Conservation (phyloP, 768 basidiomycete species). For the Amylocystis lapponica region DNA sequence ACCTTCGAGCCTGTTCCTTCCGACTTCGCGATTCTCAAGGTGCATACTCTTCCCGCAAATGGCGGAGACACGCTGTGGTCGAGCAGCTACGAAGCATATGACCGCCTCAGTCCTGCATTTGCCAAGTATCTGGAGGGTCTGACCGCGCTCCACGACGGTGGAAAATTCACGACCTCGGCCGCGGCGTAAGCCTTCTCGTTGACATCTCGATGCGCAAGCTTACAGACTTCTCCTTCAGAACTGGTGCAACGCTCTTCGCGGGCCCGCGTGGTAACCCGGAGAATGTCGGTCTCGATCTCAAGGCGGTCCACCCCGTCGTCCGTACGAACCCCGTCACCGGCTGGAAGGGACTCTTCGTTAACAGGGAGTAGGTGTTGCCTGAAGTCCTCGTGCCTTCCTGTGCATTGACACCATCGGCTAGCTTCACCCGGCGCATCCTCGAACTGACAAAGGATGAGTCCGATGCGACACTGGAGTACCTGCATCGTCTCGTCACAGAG, state of each 20-base stretch:
- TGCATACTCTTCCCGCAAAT: slow-evolving; percentile 28
- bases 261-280: slow-evolving; percentile 46
- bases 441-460: slow-evolving; percentile 51
- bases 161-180: slow-evolving; percentile 29
- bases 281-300: slow-evolving; percentile 43
- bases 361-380: too few relatives aligned
- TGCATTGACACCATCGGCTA: slow-evolving; percentile 10
- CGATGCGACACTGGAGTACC: slow-evolving; percentile 40
- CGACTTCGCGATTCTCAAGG: slow-evolving; percentile 46
- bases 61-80: slow-evolving; percentile 36
- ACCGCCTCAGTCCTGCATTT: slow-evolving; percentile 51
- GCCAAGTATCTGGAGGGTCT: slow-evolving; percentile 52
- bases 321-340: slow-evolving; percentile 57
- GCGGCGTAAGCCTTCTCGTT: slow-evolving; percentile 31
- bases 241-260: slow-evolving; percentile 25
- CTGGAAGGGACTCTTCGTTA: slow-evolving; percentile 52
- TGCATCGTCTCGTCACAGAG: slow-evolving; percentile 45
- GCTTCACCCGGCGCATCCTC: slow-evolving; percentile 51
- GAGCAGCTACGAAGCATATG: slow-evolving; percentile 56
- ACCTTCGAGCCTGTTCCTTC: slow-evolving; percentile 57
- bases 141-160: slow-evolving; percentile 47
- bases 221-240: slow-evolving; percentile 21
- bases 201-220: slow-evolving; percentile 26
- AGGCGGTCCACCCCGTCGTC: slow-evolving; percentile 50
- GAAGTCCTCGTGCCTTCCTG: slow-evolving; percentile 19